Conservation (phyloP, 2,329 filamentous ascomycete genomes). For the Exophiala dermatitidis region DNA sequence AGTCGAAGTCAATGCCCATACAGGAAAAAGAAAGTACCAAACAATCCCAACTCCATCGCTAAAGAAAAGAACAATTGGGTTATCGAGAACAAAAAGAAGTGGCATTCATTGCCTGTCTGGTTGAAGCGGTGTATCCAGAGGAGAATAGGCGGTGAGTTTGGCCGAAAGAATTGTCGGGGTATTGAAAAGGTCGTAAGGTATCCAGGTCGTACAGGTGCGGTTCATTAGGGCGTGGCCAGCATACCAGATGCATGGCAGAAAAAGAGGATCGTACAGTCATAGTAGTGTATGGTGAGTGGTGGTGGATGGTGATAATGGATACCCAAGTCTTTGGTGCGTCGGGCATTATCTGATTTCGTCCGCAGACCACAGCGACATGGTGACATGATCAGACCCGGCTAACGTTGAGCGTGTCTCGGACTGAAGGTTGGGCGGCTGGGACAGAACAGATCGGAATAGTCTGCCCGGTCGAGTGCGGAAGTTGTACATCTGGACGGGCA, state of each 20-base stretch:
- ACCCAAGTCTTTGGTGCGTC: neutral
- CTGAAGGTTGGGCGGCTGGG: constrained; percentile 36
- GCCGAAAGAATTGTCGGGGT: too few relatives aligned
- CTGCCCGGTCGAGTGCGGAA: constrained; percentile 31
- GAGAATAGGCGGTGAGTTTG: too few relatives aligned
- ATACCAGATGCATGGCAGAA: too few relatives aligned
- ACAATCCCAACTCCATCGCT: neutral
- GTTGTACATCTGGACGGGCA: constrained; percentile 22
- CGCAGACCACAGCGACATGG: constrained; percentile 19
- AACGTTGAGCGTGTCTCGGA: constrained; percentile 30
- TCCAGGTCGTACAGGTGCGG: too few relatives aligned
- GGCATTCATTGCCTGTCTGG: too few relatives aligned
- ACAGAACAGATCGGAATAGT: constrained; percentile 36
- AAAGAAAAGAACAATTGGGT: neutral
- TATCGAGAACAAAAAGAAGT: too few relatives aligned
- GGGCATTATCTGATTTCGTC: constrained; percentile 10
- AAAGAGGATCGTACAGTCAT: too few relatives aligned
- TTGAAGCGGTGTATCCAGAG: too few relatives aligned
- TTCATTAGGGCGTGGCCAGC: too few relatives aligned
- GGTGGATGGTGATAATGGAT: constrained; percentile 1
- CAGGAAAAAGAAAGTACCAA: too few relatives aligned
- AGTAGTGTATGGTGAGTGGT: neutral
- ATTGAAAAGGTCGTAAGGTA: too few relatives aligned
- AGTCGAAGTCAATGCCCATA: too few relatives aligned
- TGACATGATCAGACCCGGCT: constrained; percentile 20